Evolutionary conservation across 768 basidiomycete genomes (phyloP).

Genomic region (Boletus reticulatus): DNA sequence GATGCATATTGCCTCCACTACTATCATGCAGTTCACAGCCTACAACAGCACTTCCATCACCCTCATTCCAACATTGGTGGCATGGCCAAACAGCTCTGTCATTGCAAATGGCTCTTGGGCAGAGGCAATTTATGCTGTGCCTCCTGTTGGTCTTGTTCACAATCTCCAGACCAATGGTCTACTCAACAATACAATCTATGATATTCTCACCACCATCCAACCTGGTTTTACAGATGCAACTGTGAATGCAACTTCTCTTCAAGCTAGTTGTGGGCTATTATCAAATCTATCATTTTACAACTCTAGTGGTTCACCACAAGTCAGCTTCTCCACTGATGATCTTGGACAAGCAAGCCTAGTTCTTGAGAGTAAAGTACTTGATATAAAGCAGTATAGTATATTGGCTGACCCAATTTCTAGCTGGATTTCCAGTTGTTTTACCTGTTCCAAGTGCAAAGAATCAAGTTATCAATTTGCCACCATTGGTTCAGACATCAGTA

Average conservation of each 20-base stretch:
- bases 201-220: background rate
- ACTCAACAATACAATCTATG: slow-evolving; percentile 12
- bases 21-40: too few species aligned
- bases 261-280: slow-evolving; percentile 6
- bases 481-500: background rate
- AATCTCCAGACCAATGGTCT: slow-evolving; percentile 5
- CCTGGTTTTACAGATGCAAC: background rate
- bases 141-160: background rate
- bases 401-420: background rate
- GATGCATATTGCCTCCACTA: too few species aligned
- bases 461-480: background rate
- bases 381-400: background rate
- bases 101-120: background rate
- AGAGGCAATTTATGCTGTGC: background rate
- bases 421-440: too few species aligned
- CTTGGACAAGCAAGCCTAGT: background rate
- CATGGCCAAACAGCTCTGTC: slow-evolving; percentile 8
- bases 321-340: background rate
- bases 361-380: background rate
- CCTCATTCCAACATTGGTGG: background rate
- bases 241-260: slow-evolving; percentile 13
- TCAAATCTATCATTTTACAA: slow-evolving; percentile 1
- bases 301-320: background rate
- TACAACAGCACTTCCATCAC: too few species aligned
- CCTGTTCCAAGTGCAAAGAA: background rate